Evolutionary conservation across 1,139 yeast species (phyloP), one percentile per base, ranked within the genome.

Genomic region (Scheffersomyces titani): DNA sequence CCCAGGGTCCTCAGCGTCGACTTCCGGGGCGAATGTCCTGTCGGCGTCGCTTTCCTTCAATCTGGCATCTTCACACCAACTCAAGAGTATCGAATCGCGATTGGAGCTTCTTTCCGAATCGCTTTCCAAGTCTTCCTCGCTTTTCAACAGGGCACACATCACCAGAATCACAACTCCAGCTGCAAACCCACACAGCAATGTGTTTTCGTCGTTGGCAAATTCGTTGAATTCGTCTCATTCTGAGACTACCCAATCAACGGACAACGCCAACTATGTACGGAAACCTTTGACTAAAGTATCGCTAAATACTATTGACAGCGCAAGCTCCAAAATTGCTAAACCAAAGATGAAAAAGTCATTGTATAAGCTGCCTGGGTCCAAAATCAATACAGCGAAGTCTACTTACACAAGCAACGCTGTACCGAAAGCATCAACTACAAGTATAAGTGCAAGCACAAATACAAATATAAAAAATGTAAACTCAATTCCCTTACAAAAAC

Each of bases 241-340:
- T 5, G 22, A 3, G 13, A 9, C 11, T 5, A 16, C 11, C 22
- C n/a, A 13, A 5, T 13, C 49, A 9, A 22, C 20, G 13, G 24
- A 20, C n/a, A 20, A 19, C 22, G 6, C 24, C 22, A 22, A 22
- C 16, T 46, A 46, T 46, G n/a, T 22, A 19, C 49, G 70, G 30
- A 61, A 61, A 30, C 71, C 71, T 3, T 59, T 67, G 16, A 56
- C 62, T n/a, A 65, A 64, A 51, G 58, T 62, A 51, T 64, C 57
- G 49, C 51, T 65, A 45, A 66, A 66, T 51, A 64, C 67, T 6
- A 59, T 64, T 47, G 70, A 65, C 22, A 58, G 55, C 6, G 47
- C 55, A 44, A 50, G n/a, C 19, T 16, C 55, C 36, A 52, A 47
- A 19, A 51, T 49, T 19, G 18, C 54, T 52, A 61, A 55, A 22